Percentiles rank a stretch among this genome's conserved stretches.
Conservation (phyloP, 306 rosid species). For the Fragaria ananassa region DNA sequence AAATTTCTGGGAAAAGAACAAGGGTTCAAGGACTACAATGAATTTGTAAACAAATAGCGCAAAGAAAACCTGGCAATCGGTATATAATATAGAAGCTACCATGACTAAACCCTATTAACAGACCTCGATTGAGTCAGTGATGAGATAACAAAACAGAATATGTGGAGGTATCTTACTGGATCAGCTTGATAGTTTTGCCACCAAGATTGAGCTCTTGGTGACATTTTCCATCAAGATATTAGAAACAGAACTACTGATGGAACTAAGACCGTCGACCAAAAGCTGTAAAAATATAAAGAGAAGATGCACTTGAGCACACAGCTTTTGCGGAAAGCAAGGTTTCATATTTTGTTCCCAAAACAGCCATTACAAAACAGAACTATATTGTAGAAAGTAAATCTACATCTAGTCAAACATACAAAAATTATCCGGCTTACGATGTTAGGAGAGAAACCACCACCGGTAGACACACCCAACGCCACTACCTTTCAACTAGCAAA, state of each 20-base stretch:
- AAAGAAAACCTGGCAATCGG: background rate
- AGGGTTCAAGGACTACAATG: background rate
- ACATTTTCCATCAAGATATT: background rate
- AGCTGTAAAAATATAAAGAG: background rate
- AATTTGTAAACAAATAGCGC: background rate
- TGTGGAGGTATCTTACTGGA: background rate
- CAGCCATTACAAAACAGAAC: slow-evolving; percentile 1
- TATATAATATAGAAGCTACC: background rate
- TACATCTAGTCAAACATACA: slow-evolving; percentile 9
- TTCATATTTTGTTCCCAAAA: background rate
- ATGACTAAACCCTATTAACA: background rate
- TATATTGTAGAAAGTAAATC: background rate
- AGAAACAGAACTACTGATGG: background rate
- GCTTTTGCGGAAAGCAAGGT: background rate
- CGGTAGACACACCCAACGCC: background rate
- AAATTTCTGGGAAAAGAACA: no score
- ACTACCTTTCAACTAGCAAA: background rate
- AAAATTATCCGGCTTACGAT: background rate
- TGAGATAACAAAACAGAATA: background rate
- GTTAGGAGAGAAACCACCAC: background rate
- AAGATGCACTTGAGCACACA: background rate
- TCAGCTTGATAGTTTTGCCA: background rate
- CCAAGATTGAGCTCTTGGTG: background rate
- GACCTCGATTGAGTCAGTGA: background rate
- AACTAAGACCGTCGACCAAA: background rate